phyloP scores from a whole-genome alignment of 1,284 basidiomycete species.

The Ganoderma leucocontextum region DNA sequence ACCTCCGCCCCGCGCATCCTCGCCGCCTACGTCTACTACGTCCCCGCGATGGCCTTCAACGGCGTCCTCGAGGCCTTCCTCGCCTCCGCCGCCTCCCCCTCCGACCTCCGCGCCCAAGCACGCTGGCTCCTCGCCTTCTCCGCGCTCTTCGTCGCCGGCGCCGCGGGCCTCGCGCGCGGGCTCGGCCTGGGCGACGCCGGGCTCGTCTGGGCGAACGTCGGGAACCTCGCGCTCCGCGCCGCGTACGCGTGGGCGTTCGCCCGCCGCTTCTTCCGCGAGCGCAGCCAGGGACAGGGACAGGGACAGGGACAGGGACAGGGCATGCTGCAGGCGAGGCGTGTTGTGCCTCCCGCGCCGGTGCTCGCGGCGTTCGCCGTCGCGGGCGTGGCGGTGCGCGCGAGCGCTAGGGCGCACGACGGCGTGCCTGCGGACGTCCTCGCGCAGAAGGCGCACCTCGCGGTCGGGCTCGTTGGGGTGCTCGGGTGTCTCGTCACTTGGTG shows the following conservation, averaged over 20 bases:
- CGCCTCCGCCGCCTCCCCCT: constrained; percentile 74
- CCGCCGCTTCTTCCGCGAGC: constrained; percentile 36
- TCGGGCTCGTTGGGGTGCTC: constrained; percentile 37
- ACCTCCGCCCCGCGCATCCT: constrained; percentile 83
- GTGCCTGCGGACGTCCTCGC: constrained; percentile 33
- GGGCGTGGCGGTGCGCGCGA: constrained; percentile 40
- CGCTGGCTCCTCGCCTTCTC: constrained; percentile 78
- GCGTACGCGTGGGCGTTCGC: constrained; percentile 55
- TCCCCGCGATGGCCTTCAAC: constrained; percentile 89
- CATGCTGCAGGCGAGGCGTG: constrained; percentile 32
- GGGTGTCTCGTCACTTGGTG: constrained; percentile 44
- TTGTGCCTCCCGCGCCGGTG: constrained; percentile 40
- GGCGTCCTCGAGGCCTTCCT: constrained; percentile 92
- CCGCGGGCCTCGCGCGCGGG: constrained; percentile 56
- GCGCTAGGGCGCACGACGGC: constrained; percentile 32
- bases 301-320: neutral
- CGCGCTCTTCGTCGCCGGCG: constrained; percentile 61
- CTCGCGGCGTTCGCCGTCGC: constrained; percentile 39
- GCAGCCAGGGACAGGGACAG: constrained; percentile 15
- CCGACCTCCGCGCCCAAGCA: constrained; percentile 73
- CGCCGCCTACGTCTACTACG: constrained; percentile 82
- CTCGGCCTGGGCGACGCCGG: constrained; percentile 70
- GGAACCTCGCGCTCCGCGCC: constrained; percentile 68
- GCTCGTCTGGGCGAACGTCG: constrained; percentile 79
- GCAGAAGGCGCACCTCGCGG: constrained; percentile 41